Conservation (phyloP, 208 protist genomes). For the Wallacemonas rigidus region DNA sequence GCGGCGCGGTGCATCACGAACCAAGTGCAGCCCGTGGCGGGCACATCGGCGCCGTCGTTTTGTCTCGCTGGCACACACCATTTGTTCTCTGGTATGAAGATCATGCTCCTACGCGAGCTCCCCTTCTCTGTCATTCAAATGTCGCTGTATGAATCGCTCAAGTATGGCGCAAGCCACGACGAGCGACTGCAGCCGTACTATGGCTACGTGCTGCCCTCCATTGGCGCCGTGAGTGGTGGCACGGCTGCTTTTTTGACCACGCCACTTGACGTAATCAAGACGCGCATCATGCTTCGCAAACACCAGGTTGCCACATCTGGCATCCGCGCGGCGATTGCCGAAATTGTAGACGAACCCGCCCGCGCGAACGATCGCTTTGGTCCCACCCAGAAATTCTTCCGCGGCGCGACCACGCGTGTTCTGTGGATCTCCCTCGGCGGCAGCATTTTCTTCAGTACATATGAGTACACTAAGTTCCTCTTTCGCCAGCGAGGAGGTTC, state of each 20-base stretch:
- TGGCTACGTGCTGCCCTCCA: slow-evolving; percentile 51
- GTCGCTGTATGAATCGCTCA: slow-evolving; percentile 90
- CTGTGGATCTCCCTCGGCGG: slow-evolving; percentile 92
- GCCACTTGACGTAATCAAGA: slow-evolving; percentile 92
- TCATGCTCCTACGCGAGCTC: slow-evolving; percentile 86
- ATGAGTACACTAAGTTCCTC: slow-evolving; percentile 59
- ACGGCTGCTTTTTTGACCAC: slow-evolving; percentile 89
- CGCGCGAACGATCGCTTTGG: slow-evolving; percentile 73
- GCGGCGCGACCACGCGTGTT: slow-evolving; percentile 81
- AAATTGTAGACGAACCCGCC: slow-evolving; percentile 52
- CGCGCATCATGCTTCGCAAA: slow-evolving; percentile 88
- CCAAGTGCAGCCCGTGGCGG: slow-evolving; percentile 18
- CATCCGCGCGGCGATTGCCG: slow-evolving; percentile 41
- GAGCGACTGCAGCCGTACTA: slow-evolving; percentile 35
- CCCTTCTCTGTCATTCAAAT: slow-evolving; percentile 94
- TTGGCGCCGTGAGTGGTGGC: slow-evolving; percentile 84
- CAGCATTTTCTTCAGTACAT: slow-evolving; percentile 91
- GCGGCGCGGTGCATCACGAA: slow-evolving; percentile 57
- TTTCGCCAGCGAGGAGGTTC: slow-evolving; percentile 8
- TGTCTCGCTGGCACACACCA: slow-evolving; percentile 39
- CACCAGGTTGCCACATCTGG: slow-evolving; percentile 17
- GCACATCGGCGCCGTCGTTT: background rate
- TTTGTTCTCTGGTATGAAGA: slow-evolving; percentile 82
- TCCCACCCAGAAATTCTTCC: slow-evolving; percentile 76
- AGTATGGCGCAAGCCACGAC: slow-evolving; percentile 38